These are phyloP conservation scores for Nitzschia palea DNA, from an alignment of 108 stramenopile genomes.

Conservation along the genomic window DNA sequence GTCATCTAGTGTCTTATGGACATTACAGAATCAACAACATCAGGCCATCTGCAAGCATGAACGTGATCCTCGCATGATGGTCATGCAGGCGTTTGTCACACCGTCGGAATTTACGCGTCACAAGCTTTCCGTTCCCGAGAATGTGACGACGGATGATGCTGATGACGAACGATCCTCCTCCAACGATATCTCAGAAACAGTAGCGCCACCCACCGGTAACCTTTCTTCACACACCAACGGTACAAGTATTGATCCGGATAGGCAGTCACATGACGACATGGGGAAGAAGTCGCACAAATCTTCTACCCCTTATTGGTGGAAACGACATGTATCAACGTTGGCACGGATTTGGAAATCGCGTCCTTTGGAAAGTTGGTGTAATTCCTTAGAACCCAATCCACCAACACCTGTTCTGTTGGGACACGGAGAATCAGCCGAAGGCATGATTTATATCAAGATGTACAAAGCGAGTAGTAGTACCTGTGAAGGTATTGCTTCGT, in stretches of 20 bases:
- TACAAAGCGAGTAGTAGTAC: slow-evolving; percentile 34
- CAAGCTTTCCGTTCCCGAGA: neutral
- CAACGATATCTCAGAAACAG: neutral
- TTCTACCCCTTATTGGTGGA: slow-evolving; percentile 3
- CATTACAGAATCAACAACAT: slow-evolving; percentile 2
- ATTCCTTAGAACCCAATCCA: neutral
- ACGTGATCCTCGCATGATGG: too few relatives aligned
- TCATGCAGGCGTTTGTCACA: neutral
- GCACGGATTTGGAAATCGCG: slow-evolving; percentile 1
- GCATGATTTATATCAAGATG: slow-evolving; percentile 26
- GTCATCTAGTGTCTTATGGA: slow-evolving; percentile 4
- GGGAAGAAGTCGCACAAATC: neutral
- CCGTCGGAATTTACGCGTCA: neutral
- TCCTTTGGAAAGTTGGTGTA: slow-evolving; percentile 1
- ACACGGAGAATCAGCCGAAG: slow-evolving; percentile 2
- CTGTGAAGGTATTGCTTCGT: slow-evolving; percentile 21
- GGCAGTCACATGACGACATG: too few relatives aligned
- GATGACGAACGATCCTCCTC: neutral
- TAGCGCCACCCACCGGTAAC: too few relatives aligned
- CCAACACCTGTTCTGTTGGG: slow-evolving; percentile 6
- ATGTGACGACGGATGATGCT: neutral
- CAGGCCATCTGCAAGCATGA: neutral
- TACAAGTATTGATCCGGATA: too few relatives aligned
- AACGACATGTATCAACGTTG: neutral
- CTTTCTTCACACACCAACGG: too few relatives aligned